These are phyloP conservation scores for Malus hybrid DNA, from an alignment of 331 rosid species.

Conservation along the genomic window DNA sequence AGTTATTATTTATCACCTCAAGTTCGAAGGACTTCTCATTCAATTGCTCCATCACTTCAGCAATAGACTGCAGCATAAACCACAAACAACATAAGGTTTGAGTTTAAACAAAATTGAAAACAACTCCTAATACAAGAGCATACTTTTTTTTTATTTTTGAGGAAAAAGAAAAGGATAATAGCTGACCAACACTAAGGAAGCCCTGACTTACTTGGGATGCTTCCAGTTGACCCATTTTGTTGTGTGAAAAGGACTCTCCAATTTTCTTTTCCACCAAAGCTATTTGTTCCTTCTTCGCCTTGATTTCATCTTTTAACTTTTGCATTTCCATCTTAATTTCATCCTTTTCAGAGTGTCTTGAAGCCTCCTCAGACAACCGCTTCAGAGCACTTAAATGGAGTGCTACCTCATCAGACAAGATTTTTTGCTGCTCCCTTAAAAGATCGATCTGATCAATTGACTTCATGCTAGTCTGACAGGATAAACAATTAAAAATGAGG, in stretches of 20 bases:
- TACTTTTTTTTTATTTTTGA: background rate
- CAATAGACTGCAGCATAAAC: conserved; percentile 60
- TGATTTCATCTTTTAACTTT: conserved; percentile 73
- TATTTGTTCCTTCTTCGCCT: conserved; percentile 67
- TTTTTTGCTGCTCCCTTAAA: conserved; percentile 84
- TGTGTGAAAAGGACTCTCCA: conserved; percentile 48
- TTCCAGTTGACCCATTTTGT: conserved; percentile 47
- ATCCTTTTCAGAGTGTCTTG: conserved; percentile 61
- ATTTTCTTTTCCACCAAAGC: conserved; percentile 76
- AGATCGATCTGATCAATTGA: conserved; percentile 82
- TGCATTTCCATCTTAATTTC: conserved; percentile 67
- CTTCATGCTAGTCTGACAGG: conserved; percentile 61
- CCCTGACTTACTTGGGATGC: conserved; percentile 52
- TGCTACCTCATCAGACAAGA: conserved; percentile 90
- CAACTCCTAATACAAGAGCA: background rate
- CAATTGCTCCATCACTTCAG: conserved; percentile 67
- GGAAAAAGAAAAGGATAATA: background rate
- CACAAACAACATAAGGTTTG: conserved; percentile 15
- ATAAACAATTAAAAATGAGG: conserved; percentile 3
- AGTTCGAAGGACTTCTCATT: conserved; percentile 93
- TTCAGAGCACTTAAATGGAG: conserved; percentile 85
- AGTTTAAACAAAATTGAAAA: conserved; percentile 2
- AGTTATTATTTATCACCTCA: conserved; percentile 53
- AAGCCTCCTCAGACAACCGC: conserved; percentile 78
- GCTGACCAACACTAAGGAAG: conserved; percentile 11